These are phyloP conservation scores for Nicotiana undulata DNA, from an alignment of 257 asterid genomes.

Conservation along the genomic window DNA sequence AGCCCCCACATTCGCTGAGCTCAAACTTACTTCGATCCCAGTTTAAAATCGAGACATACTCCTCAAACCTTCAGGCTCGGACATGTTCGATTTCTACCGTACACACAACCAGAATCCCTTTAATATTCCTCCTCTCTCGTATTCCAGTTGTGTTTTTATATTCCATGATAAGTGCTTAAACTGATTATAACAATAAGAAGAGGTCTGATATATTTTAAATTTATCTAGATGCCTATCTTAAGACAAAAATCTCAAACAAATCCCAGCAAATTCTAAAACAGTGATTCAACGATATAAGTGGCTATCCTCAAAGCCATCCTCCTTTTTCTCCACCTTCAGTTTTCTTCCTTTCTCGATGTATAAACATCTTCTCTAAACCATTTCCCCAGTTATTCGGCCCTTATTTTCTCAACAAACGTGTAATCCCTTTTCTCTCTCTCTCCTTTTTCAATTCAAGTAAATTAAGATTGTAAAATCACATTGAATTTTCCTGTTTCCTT, in stretches of 20 bases:
- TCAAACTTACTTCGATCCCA: too few relatives aligned
- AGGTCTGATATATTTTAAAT: neutral
- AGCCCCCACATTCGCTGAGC: too few relatives aligned
- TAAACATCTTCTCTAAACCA: neutral
- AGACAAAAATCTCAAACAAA: neutral
- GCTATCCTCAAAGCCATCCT: conserved; percentile 10
- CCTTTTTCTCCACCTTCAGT: neutral
- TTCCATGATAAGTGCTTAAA: neutral
- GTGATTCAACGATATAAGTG: neutral
- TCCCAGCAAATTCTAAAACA: neutral
- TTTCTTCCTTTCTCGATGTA: neutral
- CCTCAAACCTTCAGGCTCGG: too few relatives aligned
- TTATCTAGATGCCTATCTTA: neutral
- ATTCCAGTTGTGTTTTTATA: neutral
- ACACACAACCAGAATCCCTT: neutral
- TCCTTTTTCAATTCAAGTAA: neutral
- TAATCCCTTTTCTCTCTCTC: neutral
- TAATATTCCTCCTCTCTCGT: neutral
- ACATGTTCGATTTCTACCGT: too few relatives aligned
- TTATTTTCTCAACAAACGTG: neutral
- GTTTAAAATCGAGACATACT: too few relatives aligned
- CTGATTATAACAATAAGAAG: neutral
- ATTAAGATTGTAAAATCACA: neutral
- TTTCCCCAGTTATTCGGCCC: neutral
- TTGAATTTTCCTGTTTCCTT: neutral